Conservation (phyloP, 257 asterid species). For the Leptodermis oblonga region DNA sequence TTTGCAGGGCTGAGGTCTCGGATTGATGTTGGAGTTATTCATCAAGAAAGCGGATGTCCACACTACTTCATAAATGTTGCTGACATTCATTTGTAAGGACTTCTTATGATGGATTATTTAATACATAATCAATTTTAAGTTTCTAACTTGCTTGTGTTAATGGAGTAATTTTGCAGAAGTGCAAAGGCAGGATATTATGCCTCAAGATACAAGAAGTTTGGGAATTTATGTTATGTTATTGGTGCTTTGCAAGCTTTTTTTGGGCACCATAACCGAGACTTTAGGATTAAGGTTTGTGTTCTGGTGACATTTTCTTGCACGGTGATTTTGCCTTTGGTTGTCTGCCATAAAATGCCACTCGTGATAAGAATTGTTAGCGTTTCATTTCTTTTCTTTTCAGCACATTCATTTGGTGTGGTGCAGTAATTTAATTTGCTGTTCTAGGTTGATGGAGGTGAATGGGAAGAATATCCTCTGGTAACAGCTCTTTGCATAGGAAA, state of each 20-base stretch:
- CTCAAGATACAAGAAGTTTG: slow-evolving; percentile 79
- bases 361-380: neutral
- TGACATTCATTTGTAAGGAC: slow-evolving; percentile 77
- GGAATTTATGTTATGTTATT: slow-evolving; percentile 81
- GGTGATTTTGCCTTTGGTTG: neutral
- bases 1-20: slow-evolving; percentile 64
- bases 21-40: slow-evolving; percentile 68
- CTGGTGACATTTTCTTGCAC: neutral
- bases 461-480: slow-evolving; percentile 75
- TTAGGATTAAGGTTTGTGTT: slow-evolving; percentile 65
- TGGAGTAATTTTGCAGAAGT: slow-evolving; percentile 47
- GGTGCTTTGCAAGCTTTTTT: slow-evolving; percentile 84
- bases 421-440: slow-evolving; percentile 3
- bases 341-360: neutral
- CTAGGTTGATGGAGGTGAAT: slow-evolving; percentile 75
- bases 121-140: neutral
- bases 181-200: slow-evolving; percentile 94
- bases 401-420: neutral
- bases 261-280: slow-evolving; percentile 68
- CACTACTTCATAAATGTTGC: slow-evolving; percentile 90
- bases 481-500: slow-evolving; percentile 90
- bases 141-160: slow-evolving; percentile 5
- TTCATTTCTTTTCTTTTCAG: neutral
- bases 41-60: slow-evolving; percentile 51
- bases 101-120: neutral